Conservation (phyloP, 2,329 filamentous ascomycete species). For the Penicillium nordicum region DNA sequence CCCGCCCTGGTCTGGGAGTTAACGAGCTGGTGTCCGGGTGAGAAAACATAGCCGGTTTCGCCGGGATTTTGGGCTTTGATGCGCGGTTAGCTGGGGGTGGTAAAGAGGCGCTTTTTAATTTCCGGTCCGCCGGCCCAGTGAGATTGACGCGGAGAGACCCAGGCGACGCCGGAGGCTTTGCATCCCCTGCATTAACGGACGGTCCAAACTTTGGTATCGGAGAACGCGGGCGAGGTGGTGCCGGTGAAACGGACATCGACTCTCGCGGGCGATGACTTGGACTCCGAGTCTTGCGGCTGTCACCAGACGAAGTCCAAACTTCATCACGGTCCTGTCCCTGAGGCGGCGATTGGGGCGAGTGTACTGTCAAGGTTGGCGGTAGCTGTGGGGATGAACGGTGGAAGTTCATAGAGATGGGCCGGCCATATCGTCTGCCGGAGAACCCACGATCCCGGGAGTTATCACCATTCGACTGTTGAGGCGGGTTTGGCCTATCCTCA, state of each 20-base stretch:
- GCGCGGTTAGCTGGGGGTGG: conserved; percentile 77
- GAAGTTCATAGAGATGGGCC: conserved; percentile 45
- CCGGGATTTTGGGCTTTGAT: conserved; percentile 68
- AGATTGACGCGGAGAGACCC: conserved; percentile 11
- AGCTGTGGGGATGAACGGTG: conserved; percentile 40
- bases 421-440: conserved; percentile 59
- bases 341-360: conserved; percentile 45
- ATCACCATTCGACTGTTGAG: conserved; percentile 22
- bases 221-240: conserved; percentile 26
- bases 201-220: conserved; percentile 30
- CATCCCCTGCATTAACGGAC: conserved; percentile 19
- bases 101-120: conserved; percentile 42
- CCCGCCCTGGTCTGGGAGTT: conserved; percentile 25
- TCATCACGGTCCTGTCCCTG: conserved; percentile 23
- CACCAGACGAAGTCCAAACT: conserved; percentile 55
- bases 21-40: conserved; percentile 31
- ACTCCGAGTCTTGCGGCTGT: conserved; percentile 51
- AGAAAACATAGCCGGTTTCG: conserved; percentile 41
- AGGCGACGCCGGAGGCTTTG: conserved; percentile 22
- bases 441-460: conserved; percentile 31
- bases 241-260: conserved; percentile 23
- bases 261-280: conserved; percentile 25
- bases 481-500: conserved; percentile 22
- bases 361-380: conserved; percentile 42
- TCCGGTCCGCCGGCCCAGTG: conserved; percentile 25